phyloP scores from a whole-genome alignment of 768 basidiomycete genomes.

The Termitomyces sp. region DNA sequence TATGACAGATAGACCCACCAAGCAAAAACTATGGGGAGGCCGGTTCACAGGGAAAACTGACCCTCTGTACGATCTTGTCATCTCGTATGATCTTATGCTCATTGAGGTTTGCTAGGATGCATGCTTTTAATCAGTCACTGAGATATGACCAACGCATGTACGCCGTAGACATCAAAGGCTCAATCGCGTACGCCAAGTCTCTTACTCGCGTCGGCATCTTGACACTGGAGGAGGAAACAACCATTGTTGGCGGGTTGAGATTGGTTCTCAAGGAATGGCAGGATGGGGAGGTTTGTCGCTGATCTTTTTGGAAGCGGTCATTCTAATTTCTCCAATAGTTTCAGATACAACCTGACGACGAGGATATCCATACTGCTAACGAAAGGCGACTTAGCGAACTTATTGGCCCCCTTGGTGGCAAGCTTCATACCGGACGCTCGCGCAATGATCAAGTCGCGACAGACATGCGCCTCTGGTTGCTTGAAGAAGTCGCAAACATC shows the following conservation, averaged over 20 bases:
- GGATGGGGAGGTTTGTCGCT: slow-evolving; percentile 57
- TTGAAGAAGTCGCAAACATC: slow-evolving; percentile 70
- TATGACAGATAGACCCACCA: slow-evolving; percentile 39
- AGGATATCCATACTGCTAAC: slow-evolving; percentile 99
- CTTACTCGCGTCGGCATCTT: slow-evolving; percentile 79
- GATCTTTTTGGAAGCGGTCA: not conserved
- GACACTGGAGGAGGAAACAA: slow-evolving; percentile 66
- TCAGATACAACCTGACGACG: slow-evolving; percentile 76
- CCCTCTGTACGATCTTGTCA: slow-evolving; percentile 56
- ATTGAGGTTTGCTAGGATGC: slow-evolving; percentile 63
- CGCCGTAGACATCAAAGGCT: slow-evolving; percentile 86
- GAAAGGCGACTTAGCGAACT: slow-evolving; percentile 92
- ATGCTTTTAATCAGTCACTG: slow-evolving; percentile 95
- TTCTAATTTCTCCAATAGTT: slow-evolving; percentile 48
- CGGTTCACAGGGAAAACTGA: slow-evolving; percentile 88
- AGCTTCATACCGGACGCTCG: slow-evolving; percentile 95
- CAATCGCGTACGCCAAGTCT: slow-evolving; percentile 93
- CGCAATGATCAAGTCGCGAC: slow-evolving; percentile 99
- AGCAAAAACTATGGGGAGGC: slow-evolving; percentile 85
- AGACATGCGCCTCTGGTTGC: slow-evolving; percentile 95
- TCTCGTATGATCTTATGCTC: not conserved
- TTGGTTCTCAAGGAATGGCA: slow-evolving; percentile 86
- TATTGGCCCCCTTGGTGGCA: slow-evolving; percentile 90
- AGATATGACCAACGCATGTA: slow-evolving; percentile 95
- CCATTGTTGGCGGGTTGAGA: slow-evolving; percentile 71